These are phyloP conservation scores for Candida suzukii DNA, from an alignment of 805 yeast genomes.

Conservation along the genomic window DNA sequence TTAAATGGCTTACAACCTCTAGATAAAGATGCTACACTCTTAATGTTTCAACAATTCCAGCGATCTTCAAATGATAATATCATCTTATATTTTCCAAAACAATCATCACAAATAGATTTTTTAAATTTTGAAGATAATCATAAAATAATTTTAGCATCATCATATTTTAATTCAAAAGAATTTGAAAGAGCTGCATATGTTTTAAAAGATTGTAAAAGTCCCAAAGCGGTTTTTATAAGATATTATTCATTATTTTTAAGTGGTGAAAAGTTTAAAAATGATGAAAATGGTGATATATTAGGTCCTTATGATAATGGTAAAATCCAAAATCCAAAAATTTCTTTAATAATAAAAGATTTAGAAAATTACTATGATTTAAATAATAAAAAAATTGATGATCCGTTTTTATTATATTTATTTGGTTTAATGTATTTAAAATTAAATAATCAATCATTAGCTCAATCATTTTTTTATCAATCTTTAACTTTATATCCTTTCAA, in stretches of 20 bases:
- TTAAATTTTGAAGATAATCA: slow-evolving; percentile 31
- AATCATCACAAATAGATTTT: slow-evolving; percentile 14
- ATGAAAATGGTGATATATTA: slow-evolving; percentile 63
- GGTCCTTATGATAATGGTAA: slow-evolving; percentile 31
- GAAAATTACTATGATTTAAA: slow-evolving; percentile 21
- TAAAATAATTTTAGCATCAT: slow-evolving; percentile 52
- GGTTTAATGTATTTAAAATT: slow-evolving; percentile 65
- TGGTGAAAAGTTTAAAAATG: slow-evolving; percentile 71
- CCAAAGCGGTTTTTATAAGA: slow-evolving; percentile 52
- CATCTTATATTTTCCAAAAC: slow-evolving; percentile 6
- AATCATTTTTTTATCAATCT: slow-evolving; percentile 52
- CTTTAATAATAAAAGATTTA: slow-evolving; percentile 35
- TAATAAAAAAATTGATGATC: slow-evolving; percentile 25
- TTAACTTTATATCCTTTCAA: slow-evolving; percentile 69
- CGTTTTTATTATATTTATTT: slow-evolving; percentile 63
- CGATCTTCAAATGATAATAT: neutral
- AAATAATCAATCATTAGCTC: slow-evolving; percentile 55
- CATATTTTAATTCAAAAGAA: slow-evolving; percentile 78
- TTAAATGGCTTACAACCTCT: slow-evolving; percentile 44
- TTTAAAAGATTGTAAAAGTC: slow-evolving; percentile 43
- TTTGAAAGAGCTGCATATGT: slow-evolving; percentile 68
- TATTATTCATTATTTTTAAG: slow-evolving; percentile 65
- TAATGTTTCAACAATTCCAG: slow-evolving; percentile 14
- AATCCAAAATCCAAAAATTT: slow-evolving; percentile 20
- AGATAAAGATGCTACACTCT: slow-evolving; percentile 12